phyloP scores from a whole-genome alignment of 1,284 basidiomycete genomes.

The Rhodofomes roseus region DNA sequence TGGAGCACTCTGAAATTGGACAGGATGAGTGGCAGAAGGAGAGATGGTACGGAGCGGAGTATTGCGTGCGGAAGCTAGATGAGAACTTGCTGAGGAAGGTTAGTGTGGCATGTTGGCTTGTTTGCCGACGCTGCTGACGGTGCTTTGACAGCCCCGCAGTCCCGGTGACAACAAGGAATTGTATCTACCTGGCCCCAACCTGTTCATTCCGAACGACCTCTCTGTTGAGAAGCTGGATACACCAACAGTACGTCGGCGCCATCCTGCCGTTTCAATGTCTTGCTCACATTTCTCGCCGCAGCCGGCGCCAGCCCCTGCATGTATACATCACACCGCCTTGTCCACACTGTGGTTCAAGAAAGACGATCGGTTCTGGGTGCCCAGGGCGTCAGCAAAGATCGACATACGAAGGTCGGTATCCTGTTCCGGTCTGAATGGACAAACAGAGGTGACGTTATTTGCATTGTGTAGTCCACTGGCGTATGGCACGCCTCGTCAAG shows the following conservation, averaged over 20 bases:
- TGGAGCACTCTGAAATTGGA: slow-evolving; percentile 31
- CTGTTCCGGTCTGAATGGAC: not conserved
- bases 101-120: not conserved
- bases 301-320: slow-evolving; percentile 19
- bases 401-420: slow-evolving; percentile 20
- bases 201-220: slow-evolving; percentile 53
- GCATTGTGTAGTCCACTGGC: slow-evolving; percentile 18
- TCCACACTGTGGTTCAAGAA: slow-evolving; percentile 28
- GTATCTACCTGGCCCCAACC: slow-evolving; percentile 36
- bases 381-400: slow-evolving; percentile 23
- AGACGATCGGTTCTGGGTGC: slow-evolving; percentile 31
- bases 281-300: not conserved
- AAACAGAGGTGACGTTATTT: too few species aligned
- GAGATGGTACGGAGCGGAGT: slow-evolving; percentile 55
- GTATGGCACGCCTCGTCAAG: slow-evolving; percentile 24
- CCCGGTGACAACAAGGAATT: slow-evolving; percentile 18
- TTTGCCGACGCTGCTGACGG: slow-evolving; percentile 16
- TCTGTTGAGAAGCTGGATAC: slow-evolving; percentile 50
- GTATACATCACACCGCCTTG: slow-evolving; percentile 14
- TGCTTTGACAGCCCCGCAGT: slow-evolving; percentile 34
- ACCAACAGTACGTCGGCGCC: slow-evolving; percentile 21
- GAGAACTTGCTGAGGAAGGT: slow-evolving; percentile 42
- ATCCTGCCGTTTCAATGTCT: not conserved
- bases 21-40: slow-evolving; percentile 39
- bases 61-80: slow-evolving; percentile 38